Evolutionary conservation across 2,329 filamentous ascomycete species (phyloP), one percentile per base, ranked within the genome.

Genomic region (Corynespora cassiicola): DNA sequence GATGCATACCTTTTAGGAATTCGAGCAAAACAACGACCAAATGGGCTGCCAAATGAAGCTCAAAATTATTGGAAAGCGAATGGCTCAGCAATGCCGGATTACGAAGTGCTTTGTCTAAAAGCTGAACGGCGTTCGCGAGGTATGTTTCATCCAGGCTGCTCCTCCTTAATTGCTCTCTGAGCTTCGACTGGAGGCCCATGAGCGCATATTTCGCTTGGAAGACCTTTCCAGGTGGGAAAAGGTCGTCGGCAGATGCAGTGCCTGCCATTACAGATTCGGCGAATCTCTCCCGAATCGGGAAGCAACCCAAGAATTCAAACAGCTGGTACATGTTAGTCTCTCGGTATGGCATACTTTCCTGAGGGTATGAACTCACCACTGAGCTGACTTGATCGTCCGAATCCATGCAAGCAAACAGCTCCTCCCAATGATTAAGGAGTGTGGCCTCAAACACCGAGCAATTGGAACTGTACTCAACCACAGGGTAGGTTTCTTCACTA

Each of bases 331-430:
- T 9, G 24, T 63, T 32, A 64, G 52, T 24, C 3, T 19, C 10
- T 27, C 14, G 5, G 3, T 11, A 18, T 15, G n/a, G 18, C 11
- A 37, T 7, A 6, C 7, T 17, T n/a, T 10, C 11, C 16, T 11
- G 5, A 29, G n/a, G 20, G 7, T n/a, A 16, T 7, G 7, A 23
- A 45, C 51, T 39, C 35, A 59, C 58, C 50, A 54, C 39, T 39
- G 52, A 50, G 40, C 66, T 70, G 11, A 60, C 60, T 2, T 38
- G 36, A 41, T 91, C 84, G 28, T 88, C 80, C 70, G 91, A 80
- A 48, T 84, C 82, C 36, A 97, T 76, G 56, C 92, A 87, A 27
- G 82, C 80, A 77, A 94, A 96, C 16, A 99, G 71, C 45, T 92
- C 84, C 36, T 88, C 80, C 57, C 96, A 95, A 65, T 95, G 88